Conservation (phyloP, 2,329 filamentous ascomycete species). For the Coccinonectria pachysandricola region DNA sequence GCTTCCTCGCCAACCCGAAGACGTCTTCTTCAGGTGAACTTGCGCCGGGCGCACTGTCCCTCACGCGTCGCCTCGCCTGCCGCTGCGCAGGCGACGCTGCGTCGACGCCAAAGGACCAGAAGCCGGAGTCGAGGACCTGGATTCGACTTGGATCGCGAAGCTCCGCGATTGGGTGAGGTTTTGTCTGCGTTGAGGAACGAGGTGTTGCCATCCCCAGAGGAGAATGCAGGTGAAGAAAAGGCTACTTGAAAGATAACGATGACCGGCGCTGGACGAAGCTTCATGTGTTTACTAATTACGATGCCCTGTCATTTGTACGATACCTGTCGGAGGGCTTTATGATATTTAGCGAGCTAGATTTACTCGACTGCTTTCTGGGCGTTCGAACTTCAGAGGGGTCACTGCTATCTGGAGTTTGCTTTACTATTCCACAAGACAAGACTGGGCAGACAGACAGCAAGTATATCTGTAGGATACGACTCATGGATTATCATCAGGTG, state of each 20-base stretch:
- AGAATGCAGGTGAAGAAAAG: conserved; percentile 7
- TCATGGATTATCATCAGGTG: too few relatives aligned
- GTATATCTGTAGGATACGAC: too few relatives aligned
- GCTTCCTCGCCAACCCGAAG: conserved; percentile 31
- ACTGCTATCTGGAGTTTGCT: too few relatives aligned
- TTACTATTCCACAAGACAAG: too few relatives aligned
- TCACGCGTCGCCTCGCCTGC: conserved; percentile 28
- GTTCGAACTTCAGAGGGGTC: too few relatives aligned
- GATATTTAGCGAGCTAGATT: too few relatives aligned
- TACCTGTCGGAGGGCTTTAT: too few relatives aligned
- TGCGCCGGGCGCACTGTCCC: conserved; percentile 35
- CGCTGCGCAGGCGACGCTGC: conserved; percentile 19
- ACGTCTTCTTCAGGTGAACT: conserved; percentile 30
- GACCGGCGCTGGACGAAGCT: too few relatives aligned
- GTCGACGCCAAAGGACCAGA: conserved; percentile 28
- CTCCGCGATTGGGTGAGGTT: conserved; percentile 17
- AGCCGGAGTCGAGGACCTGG: conserved; percentile 28
- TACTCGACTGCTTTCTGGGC: too few relatives aligned
- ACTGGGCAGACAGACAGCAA: too few relatives aligned
- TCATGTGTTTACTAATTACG: too few relatives aligned
- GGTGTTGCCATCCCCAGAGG: conserved; percentile 18
- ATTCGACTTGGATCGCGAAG: conserved; percentile 19
- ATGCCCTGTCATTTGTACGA: too few relatives aligned
- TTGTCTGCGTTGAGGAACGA: conserved; percentile 27
- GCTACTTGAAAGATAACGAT: conserved; percentile 4